phyloP scores from a whole-genome alignment of 2,329 filamentous ascomycete genomes.

The Calonectria pseudoturangicola region DNA sequence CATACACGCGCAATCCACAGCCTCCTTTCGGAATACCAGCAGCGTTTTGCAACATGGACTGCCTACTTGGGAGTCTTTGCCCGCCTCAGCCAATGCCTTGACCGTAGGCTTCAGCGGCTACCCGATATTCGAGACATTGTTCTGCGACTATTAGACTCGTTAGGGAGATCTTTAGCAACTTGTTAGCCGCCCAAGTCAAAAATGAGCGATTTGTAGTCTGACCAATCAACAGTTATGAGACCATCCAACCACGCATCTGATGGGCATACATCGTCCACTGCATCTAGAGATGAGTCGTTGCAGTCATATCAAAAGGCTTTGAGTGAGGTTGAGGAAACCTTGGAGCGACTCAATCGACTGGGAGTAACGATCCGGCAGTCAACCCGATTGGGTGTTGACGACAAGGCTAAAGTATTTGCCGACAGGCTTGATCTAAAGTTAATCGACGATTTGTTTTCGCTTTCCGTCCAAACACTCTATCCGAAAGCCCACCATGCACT shows the following conservation, averaged over 20 bases:
- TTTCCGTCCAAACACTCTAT: background rate
- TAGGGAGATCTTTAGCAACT: background rate
- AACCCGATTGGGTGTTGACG: background rate
- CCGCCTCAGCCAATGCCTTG: background rate
- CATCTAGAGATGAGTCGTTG: background rate
- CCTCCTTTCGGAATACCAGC: background rate
- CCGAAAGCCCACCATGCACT: background rate
- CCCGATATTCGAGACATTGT: background rate
- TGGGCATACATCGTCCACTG: background rate
- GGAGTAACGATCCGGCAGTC: background rate
- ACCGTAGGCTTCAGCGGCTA: background rate
- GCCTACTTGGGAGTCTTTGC: conserved; percentile 7
- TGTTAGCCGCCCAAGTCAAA: background rate
- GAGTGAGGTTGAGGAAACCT: background rate
- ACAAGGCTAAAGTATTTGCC: background rate
- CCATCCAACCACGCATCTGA: background rate
- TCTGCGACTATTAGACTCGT: background rate
- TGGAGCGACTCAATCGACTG: conserved; percentile 1
- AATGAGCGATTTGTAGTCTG: background rate
- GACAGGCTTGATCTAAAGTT: background rate
- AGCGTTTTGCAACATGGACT: background rate
- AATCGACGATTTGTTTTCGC: background rate
- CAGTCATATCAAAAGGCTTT: background rate
- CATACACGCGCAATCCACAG: background rate
- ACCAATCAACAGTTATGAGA: background rate